Evolutionary conservation across 2,329 filamentous ascomycete genomes (phyloP).

Genomic region (Colletotrichum tamarilloi): DNA sequence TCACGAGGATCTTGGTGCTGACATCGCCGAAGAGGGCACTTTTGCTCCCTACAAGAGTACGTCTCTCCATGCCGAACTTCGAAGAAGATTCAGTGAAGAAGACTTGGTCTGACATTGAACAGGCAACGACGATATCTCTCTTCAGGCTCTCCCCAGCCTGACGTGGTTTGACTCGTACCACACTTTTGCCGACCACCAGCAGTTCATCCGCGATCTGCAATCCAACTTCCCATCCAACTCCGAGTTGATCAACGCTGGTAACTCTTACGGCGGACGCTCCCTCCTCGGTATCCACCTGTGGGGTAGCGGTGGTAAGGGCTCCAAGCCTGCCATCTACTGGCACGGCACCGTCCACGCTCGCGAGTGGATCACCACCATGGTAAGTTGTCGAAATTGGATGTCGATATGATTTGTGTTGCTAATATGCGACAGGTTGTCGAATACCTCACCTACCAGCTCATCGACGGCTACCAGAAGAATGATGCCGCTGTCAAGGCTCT

Average conservation of each 20-base stretch:
- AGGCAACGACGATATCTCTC: constrained; percentile 7
- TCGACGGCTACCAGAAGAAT: constrained; percentile 55
- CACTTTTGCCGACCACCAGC: constrained; percentile 59
- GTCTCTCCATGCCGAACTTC: neutral
- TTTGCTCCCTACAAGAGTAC: constrained; percentile 32
- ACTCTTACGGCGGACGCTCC: constrained; percentile 56
- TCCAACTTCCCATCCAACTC: constrained; percentile 55
- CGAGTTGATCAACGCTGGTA: constrained; percentile 60
- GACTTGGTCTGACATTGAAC: neutral
- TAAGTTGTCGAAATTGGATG: constrained; percentile 35
- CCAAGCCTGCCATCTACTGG: constrained; percentile 64
- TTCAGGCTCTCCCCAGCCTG: constrained; percentile 38
- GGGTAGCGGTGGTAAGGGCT: constrained; percentile 55
- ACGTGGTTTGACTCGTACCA: constrained; percentile 67
- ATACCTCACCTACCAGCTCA: constrained; percentile 62
- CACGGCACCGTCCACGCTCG: constrained; percentile 70
- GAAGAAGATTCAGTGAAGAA: fast-evolving
- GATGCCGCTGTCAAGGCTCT: constrained; percentile 53
- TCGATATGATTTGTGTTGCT: neutral
- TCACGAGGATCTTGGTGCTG: constrained; percentile 39
- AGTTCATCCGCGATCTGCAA: constrained; percentile 59
- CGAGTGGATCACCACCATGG: constrained; percentile 70
- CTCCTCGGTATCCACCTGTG: constrained; percentile 74
- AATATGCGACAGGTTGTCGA: constrained; percentile 52
- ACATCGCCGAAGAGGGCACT: constrained; percentile 37